A percentile compares a stretch with the other conserved stretches of the same genome.
phyloP scores from a whole-genome alignment of 768 basidiomycete genomes.

The Imleria badia region DNA sequence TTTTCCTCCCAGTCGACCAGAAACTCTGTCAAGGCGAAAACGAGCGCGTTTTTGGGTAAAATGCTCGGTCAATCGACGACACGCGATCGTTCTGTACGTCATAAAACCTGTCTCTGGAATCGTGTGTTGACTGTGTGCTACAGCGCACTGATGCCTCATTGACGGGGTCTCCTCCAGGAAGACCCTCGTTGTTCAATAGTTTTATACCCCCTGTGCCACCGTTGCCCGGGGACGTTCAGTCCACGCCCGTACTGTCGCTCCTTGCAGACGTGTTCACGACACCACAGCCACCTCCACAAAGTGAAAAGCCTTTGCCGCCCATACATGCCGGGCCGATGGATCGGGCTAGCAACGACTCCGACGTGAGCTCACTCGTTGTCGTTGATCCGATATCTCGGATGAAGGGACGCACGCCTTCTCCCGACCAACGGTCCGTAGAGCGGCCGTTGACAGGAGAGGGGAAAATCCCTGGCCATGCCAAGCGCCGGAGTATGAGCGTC shows the following conservation, averaged over 20 bases:
- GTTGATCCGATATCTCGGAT: slow-evolving; percentile 48
- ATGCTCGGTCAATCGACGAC: slow-evolving; percentile 68
- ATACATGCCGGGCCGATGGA: slow-evolving; percentile 41
- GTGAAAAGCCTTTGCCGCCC: slow-evolving; percentile 65
- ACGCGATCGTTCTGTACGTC: slow-evolving; percentile 67
- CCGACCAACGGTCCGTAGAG: slow-evolving; percentile 31
- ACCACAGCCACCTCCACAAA: slow-evolving; percentile 33
- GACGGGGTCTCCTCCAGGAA: slow-evolving; percentile 23
- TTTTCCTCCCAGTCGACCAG: slow-evolving; percentile 36
- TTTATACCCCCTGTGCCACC: slow-evolving; percentile 45
- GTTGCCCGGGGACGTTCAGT: slow-evolving; percentile 45
- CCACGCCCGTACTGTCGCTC: slow-evolving; percentile 41
- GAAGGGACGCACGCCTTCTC: slow-evolving; percentile 33
- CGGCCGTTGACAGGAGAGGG: slow-evolving; percentile 25
- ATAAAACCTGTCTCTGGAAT: slow-evolving; percentile 1
- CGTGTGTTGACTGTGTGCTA: slow-evolving; percentile 15
- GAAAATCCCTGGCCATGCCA: slow-evolving; percentile 35
- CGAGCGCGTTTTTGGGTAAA: slow-evolving; percentile 78
- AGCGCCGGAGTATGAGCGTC: slow-evolving; percentile 74
- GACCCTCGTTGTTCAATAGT: slow-evolving; percentile 36
- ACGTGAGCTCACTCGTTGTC: slow-evolving; percentile 58
- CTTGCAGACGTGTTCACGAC: slow-evolving; percentile 52
- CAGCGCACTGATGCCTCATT: slow-evolving; percentile 58
- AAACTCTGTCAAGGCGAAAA: slow-evolving; percentile 71
- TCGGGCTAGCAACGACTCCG: slow-evolving; percentile 41